phyloP scores from a whole-genome alignment of 495 filamentous ascomycete species.

The Saxophila tyrrhenica region DNA sequence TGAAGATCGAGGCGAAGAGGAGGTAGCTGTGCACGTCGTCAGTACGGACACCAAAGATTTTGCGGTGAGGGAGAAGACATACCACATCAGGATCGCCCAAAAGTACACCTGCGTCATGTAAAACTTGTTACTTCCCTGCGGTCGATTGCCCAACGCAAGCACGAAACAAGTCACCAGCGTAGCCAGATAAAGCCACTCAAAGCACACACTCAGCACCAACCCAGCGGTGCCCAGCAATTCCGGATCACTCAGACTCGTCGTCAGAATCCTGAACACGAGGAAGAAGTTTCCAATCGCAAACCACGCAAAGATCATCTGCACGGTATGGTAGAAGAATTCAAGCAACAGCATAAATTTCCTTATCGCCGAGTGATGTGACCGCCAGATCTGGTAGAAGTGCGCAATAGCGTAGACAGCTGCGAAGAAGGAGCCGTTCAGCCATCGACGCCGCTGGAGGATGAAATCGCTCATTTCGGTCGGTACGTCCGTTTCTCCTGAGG shows the following conservation, averaged over 20 bases:
- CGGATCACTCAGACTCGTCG: slow-evolving; percentile 60
- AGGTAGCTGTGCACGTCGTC: slow-evolving; percentile 51
- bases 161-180: slow-evolving; percentile 93
- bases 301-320: slow-evolving; percentile 98
- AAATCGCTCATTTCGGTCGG: slow-evolving; percentile 88
- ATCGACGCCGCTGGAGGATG: slow-evolving; percentile 90
- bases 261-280: slow-evolving; percentile 95
- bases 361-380: slow-evolving; percentile 77
- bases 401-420: slow-evolving; percentile 90
- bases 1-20: slow-evolving; percentile 88
- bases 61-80: slow-evolving; percentile 26
- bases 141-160: slow-evolving; percentile 85
- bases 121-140: slow-evolving; percentile 82
- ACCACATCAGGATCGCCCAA: slow-evolving; percentile 91
- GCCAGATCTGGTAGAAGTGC: slow-evolving; percentile 89
- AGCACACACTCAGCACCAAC: slow-evolving; percentile 71
- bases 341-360: slow-evolving; percentile 82
- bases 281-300: slow-evolving; percentile 99
- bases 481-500: slow-evolving; percentile 96
- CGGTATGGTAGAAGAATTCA: slow-evolving; percentile 86
- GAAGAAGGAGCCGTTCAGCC: slow-evolving; percentile 98
- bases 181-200: slow-evolving; percentile 92
- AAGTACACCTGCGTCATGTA: slow-evolving; percentile 97
- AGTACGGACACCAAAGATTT: neutral
- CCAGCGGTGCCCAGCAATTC: slow-evolving; percentile 63